Evolutionary conservation across 176 grass and related monocot species (phyloP).

Genomic region (Tuctoria greenei): DNA sequence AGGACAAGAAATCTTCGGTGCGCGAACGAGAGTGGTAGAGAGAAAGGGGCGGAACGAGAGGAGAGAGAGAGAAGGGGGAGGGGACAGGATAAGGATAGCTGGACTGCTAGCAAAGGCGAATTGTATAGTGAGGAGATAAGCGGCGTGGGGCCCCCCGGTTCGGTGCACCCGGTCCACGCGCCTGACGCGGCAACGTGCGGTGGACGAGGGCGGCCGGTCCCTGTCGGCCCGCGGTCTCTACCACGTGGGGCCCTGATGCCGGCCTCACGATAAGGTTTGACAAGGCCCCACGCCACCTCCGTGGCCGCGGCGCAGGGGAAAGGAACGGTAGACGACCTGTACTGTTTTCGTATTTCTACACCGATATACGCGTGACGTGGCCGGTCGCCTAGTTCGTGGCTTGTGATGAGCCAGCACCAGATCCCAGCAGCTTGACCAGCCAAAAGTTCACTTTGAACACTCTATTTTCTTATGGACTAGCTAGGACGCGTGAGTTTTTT

Average conservation of each 20-base stretch:
- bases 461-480: too few relatives aligned
- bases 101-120: background rate
- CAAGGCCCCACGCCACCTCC: too few relatives aligned
- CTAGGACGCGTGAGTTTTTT: too few relatives aligned
- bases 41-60: background rate
- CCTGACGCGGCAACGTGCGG: background rate
- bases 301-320: background rate
- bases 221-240: background rate
- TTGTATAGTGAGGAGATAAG: conserved; percentile 8
- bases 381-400: too few relatives aligned
- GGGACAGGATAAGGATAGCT: conserved; percentile 42
- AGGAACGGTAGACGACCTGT: background rate
- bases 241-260: background rate
- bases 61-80: background rate
- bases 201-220: background rate
- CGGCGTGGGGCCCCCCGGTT: background rate
- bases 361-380: too few relatives aligned
- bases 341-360: too few relatives aligned
- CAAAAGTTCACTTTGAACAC: too few relatives aligned
- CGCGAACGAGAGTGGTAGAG: background rate
- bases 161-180: conserved; percentile 25
- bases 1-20: conserved; percentile 34
- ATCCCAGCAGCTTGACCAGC: too few relatives aligned
- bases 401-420: too few relatives aligned
- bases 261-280: background rate